Conservation (phyloP, 2,329 filamentous ascomycete genomes). For the Phaeophleospora eucalypticola region DNA sequence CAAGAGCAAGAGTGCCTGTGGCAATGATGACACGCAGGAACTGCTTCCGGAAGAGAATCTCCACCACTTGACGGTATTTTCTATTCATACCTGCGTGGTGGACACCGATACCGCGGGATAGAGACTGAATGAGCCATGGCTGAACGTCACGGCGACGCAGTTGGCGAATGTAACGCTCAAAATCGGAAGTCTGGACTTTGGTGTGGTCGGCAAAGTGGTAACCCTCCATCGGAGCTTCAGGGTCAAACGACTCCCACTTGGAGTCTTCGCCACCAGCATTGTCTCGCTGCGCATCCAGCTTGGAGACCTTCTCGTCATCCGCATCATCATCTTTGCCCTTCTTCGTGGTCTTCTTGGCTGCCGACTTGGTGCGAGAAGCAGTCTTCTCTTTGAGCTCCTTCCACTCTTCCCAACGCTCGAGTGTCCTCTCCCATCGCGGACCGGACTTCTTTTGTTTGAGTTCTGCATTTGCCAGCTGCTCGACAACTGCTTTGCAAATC, state of each 20-base stretch:
- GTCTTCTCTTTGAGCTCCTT: conserved; percentile 46
- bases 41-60: conserved; percentile 70
- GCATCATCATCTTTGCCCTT: conserved; percentile 34
- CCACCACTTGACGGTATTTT: conserved; percentile 67
- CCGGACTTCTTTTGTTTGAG: conserved; percentile 54
- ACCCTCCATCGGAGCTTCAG: conserved; percentile 56
- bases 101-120: conserved; percentile 67
- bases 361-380: conserved; percentile 28
- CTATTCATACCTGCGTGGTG: conserved; percentile 79
- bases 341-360: conserved; percentile 40
- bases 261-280: conserved; percentile 53
- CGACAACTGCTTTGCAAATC: conserved; percentile 51
- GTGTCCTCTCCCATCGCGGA: conserved; percentile 56
- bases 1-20: conserved; percentile 70
- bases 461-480: conserved; percentile 54
- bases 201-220: conserved; percentile 65
- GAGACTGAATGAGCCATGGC: conserved; percentile 54
- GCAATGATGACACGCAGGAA: conserved; percentile 68
- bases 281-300: conserved; percentile 56
- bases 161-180: conserved; percentile 52
- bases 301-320: conserved; percentile 49
- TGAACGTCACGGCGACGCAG: conserved; percentile 51
- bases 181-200: conserved; percentile 55
- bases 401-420: conserved; percentile 57
- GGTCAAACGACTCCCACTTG: conserved; percentile 63